These are phyloP conservation scores for Trichoderma sp. DNA, from an alignment of 2,329 filamentous ascomycete genomes.

Conservation along the genomic window DNA sequence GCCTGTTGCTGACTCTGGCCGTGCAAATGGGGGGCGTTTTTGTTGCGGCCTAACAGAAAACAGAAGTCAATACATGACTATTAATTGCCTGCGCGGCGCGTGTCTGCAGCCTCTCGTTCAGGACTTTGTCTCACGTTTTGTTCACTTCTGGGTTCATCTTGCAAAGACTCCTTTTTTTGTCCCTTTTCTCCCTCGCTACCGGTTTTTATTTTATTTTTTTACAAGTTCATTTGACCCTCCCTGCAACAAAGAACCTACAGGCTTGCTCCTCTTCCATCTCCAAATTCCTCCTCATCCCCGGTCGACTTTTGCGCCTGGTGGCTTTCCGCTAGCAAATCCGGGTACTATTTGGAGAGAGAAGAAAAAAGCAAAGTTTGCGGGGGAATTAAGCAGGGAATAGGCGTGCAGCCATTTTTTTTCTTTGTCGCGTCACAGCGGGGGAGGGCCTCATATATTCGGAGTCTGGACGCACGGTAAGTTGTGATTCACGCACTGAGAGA, in stretches of 20 bases:
- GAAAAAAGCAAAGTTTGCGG: background rate
- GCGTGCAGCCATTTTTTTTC: slow-evolving; percentile 1
- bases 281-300: slow-evolving; percentile 4
- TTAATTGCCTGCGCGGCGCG: background rate
- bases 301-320: background rate
- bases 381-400: slow-evolving; percentile 13
- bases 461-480: background rate
- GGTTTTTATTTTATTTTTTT: background rate
- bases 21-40: background rate
- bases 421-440: slow-evolving; percentile 19
- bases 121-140: slow-evolving; percentile 3
- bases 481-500: slow-evolving; percentile 20
- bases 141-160: background rate
- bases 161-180: background rate
- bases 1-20: background rate
- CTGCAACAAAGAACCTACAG: background rate
- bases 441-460: background rate
- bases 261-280: background rate
- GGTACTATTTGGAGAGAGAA: slow-evolving; percentile 5
- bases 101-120: background rate
- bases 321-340: background rate
- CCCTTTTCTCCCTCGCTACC: background rate
- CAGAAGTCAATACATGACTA: background rate
- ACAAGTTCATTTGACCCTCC: background rate
- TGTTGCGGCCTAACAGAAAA: slow-evolving; percentile 7